Base-by-base conservation (phyloP, 331 rosid genomes). In the Pyrus hybrid region DNA sequence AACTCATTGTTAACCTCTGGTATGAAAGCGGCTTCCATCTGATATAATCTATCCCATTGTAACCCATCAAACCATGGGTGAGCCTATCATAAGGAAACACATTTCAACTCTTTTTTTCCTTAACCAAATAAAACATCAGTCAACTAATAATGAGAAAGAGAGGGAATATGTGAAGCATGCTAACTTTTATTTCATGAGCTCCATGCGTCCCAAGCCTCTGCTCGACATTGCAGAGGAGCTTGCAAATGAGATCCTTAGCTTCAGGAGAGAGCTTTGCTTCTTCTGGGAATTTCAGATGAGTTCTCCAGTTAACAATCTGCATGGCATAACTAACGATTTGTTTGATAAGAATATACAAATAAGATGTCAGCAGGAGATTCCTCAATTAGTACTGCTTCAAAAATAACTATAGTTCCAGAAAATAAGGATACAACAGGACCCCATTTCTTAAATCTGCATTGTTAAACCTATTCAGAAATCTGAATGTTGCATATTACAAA, bases 301-400 rank as follows among this genome's bases (percentile, higher is more conserved):
- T 87, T 84, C 88, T 87, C 97, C 97, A 92, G 78, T 88, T 88
- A 49, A 92, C 88, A 41, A 92, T 92, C 97, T 92, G 92, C 86
- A 78, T 28, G 72, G 72, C 56, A 61, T 72, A 67, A 76, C 53
- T 61, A 79, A 83, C 80, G 67, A 66, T 62, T 60, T 30, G 71
- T 33, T 77, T 54, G 74, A 73, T 73, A 65, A 63, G 70, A 22
- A 45, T 67, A 68, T 57, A 66, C 51, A 32, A 20, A 43, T 22
- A 18, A 67, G 64, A 69, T 51, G 64, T 35, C 64, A 45, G 82
- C 64, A 65, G 68, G 35, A 43, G 62, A 26, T 56, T 33, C 37
- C 57, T 4, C 29, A 14, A 68, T 25, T 41, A 58, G 28, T 67
- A 64, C 11, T 14, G 12, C 71, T 51, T 51, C 6, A 53, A 26